Evolutionary conservation across 202 grass and related monocot genomes (phyloP), one percentile per base, ranked within the genome.

Genomic region (Setaria viridis): DNA sequence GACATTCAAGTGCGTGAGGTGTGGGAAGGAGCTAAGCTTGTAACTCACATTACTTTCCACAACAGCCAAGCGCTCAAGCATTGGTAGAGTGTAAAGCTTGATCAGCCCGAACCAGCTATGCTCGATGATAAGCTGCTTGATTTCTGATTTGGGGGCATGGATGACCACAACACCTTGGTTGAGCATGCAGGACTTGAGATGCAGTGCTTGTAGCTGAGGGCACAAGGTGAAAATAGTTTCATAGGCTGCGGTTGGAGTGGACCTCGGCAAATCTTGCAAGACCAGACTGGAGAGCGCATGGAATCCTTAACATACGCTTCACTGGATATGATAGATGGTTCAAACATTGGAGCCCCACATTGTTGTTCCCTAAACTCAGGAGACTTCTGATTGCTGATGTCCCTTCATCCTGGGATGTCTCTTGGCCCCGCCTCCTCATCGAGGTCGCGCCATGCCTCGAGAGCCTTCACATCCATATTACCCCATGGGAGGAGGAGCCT

Each of bases 351-450:
- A 19, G 42, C 15, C 41, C 58, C 14, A 14, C 56, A 25, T 32
- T 64, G 41, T 47, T 42, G n/a, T 64, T 48, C 0, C 42, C 76
- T 64, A 79, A 79, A 49, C 58, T 79, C 21, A 79, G 42, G 58
- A 79, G 76, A 42, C 58, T 79, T 30, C 76, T 79, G 25, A 20
- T 79, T 20, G 76, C 58, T 17, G 76, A 64, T 64, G 58, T 79
- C 21, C 76, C 76, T 64, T 79, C 76, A 33, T 64, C 41, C 42
- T 63, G 76, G 76, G 76, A 79, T 64, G 41, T 64, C 7, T 79
- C 76, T 62, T 79, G 76, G 42, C 76, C 59, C 25, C 76, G 41
- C 42, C 57, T 79, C 39, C 57, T 79, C 42, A 30, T 64, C 1
- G 42, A 64, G 14, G 25, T 42, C 0, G 58, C 58, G 6, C 76